A percentile compares a stretch with the other conserved stretches of the same genome.
These are phyloP conservation scores for Entomortierella parvispora DNA, from an alignment of 192 early-diverging fungal genomes.

Conservation along the genomic window DNA sequence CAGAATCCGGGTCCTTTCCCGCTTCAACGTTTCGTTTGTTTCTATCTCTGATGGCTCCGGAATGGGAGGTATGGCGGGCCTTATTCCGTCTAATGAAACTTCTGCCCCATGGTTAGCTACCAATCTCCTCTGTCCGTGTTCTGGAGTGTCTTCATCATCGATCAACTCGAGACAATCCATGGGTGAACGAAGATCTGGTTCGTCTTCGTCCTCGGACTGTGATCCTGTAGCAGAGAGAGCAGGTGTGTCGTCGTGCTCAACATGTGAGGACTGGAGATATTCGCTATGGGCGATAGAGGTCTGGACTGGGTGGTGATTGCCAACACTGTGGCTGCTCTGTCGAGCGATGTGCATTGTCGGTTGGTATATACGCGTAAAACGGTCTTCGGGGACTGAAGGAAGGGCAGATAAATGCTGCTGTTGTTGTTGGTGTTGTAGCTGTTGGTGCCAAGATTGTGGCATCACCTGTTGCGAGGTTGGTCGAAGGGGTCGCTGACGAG, in stretches of 20 bases:
- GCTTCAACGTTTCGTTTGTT: slow-evolving; percentile 38
- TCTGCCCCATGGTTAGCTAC: no score
- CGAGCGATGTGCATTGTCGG: neutral
- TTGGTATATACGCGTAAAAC: slow-evolving; percentile 2
- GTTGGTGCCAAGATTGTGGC: slow-evolving; percentile 2
- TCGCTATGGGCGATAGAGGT: slow-evolving; percentile 12
- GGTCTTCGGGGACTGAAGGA: neutral
- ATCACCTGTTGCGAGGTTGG: slow-evolving; percentile 1
- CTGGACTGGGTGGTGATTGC: slow-evolving; percentile 4
- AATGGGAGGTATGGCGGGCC: no score
- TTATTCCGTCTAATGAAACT: no score
- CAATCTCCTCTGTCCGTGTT: neutral
- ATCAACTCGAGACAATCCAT: slow-evolving; percentile 9
- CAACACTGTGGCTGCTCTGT: neutral
- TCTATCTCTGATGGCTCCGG: slow-evolving; percentile 15
- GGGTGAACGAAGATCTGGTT: slow-evolving; percentile 17
- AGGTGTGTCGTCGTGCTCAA: slow-evolving; percentile 26
- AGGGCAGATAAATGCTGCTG: neutral
- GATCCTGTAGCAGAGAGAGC: slow-evolving; percentile 31
- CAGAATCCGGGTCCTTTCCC: slow-evolving; percentile 39
- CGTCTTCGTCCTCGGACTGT: slow-evolving; percentile 31
- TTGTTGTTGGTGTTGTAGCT: neutral
- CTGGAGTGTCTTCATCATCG: slow-evolving; percentile 8
- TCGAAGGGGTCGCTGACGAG: slow-evolving; percentile 3
- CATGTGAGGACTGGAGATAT: slow-evolving; percentile 16